Conservation (phyloP, 2,329 filamentous ascomycete genomes). For the Sporothrix schenckii region DNA sequence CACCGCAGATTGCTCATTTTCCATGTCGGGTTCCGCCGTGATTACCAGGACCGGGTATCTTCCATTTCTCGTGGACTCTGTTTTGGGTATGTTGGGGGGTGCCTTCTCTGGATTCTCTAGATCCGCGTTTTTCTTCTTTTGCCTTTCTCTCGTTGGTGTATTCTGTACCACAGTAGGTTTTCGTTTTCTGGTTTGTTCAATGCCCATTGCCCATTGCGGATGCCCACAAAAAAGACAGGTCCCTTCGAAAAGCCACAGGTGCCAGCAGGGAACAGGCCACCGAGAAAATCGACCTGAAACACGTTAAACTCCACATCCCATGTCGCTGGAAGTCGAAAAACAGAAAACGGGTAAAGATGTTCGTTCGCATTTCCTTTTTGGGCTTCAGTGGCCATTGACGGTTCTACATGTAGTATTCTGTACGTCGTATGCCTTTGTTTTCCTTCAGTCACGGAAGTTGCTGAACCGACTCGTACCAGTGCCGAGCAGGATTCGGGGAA, state of each 20-base stretch:
- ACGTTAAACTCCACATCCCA: constrained; percentile 14
- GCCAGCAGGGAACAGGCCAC: constrained; percentile 15
- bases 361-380: constrained; percentile 18
- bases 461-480: constrained; percentile 20
- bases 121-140: not conserved
- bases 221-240: not conserved
- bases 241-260: not conserved
- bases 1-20: constrained; percentile 16
- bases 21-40: constrained; percentile 20
- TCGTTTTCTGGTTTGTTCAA: not conserved
- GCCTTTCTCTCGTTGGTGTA: not conserved
- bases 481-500: not conserved
- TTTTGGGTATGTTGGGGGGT: not conserved
- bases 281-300: constrained; percentile 26
- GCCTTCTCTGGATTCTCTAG: not conserved
- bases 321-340: not conserved
- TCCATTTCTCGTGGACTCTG: not conserved
- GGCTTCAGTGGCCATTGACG: not conserved
- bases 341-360: not conserved
- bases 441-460: not conserved
- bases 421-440: not conserved
- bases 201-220: not conserved
- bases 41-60: constrained; percentile 21
- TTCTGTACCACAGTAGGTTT: not conserved
- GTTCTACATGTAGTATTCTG: too few species aligned